Base-by-base conservation (phyloP, 225 moss, liverwort and hornwort genomes). In the Pseudisothecium myosuroides region DNA sequence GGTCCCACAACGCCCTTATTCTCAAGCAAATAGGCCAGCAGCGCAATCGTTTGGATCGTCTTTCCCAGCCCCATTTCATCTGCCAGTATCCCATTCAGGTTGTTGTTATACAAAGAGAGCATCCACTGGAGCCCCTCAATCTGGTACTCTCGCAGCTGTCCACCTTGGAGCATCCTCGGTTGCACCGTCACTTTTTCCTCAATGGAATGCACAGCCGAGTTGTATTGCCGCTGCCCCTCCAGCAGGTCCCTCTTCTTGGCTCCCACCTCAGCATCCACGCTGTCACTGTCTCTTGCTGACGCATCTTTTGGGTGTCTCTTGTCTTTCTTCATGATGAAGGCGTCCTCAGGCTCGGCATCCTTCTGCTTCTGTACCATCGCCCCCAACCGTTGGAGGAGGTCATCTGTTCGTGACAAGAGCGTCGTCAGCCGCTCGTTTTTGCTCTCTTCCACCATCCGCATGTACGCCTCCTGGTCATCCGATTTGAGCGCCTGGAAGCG, bases 121-220 rank as follows among this genome's bases (percentile, higher is more conserved):
- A 99, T 99, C 99, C 99, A 99, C 84, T 99, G 99, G n/a, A 99
- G 95, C 61, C 99, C 99, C 90, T 99, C 99, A n/a, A 99, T 83
- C 90, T 99, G 99, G 91, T 99, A 99, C 56, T 93, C 91, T 84
- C 99, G 93, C 89, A 99, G 87, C 84, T 94, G 94, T 52, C 99
- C 99, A 59, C 99, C 99, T 91, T 95, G 95, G 34, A 99, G 93
- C 95, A 96, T 95, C 81, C 89, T 89, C 68, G 99, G 99, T 74
- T 99, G 99, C 90, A 92, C 93, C 28, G 96, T 97, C 73, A 99
- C 99, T 91, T 96, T 97, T 73, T 99, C 99, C 91, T 99, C 99
- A 52, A 99, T 99, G 52, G 99, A 95, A 88, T 99, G 99, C 74
- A 99, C 99, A 52, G 99, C 99, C 10, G 96, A 99, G 75, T 97